Conservation (phyloP, 305 asterid species). For the Plantago coronopus region DNA sequence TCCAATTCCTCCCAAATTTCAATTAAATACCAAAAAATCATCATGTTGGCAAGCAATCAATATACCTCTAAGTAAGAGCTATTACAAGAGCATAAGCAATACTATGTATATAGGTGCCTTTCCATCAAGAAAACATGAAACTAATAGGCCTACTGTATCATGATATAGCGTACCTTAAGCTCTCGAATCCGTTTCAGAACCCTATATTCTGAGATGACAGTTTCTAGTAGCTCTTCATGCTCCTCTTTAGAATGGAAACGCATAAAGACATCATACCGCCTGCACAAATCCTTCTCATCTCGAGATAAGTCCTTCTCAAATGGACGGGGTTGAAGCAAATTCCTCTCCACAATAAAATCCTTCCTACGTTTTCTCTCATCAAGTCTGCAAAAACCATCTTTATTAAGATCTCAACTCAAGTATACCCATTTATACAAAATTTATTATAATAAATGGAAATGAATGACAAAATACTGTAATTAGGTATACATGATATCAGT, state of each 20-base stretch:
- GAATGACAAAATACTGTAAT: neutral
- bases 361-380: conserved; percentile 79
- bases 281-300: conserved; percentile 65
- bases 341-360: conserved; percentile 65
- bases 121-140: conserved; percentile 4
- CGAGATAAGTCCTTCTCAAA: conserved; percentile 44
- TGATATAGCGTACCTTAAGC: conserved; percentile 45
- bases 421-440: no score
- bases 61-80: no score
- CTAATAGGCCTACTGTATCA: conserved; percentile 2
- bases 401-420: conserved; percentile 13
- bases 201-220: conserved; percentile 52
- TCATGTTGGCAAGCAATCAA: no score
- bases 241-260: conserved; percentile 76
- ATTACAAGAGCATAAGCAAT: no score
- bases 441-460: conserved; percentile 1
- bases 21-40: no score
- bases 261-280: conserved; percentile 59
- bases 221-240: conserved; percentile 59
- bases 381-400: conserved; percentile 46
- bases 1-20: no score
- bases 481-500: no score
- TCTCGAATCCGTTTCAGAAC: conserved; percentile 51
- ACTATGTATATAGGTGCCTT: neutral
- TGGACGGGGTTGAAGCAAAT: conserved; percentile 54